Conservation (phyloP, 2,329 filamentous ascomycete genomes). For the Cercospora sp. region DNA sequence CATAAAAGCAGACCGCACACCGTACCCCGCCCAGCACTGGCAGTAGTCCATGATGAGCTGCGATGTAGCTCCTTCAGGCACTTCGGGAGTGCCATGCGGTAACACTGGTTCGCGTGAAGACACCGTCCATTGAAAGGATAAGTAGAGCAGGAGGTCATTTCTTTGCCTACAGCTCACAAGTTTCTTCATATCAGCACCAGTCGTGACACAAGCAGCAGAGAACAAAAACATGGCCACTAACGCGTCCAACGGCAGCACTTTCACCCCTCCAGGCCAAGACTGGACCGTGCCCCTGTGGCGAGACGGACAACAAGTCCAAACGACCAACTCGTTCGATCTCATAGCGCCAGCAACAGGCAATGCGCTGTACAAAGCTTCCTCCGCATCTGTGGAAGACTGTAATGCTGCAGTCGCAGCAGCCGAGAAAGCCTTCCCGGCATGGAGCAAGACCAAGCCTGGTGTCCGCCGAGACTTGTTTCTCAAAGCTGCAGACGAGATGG, state of each 20-base stretch:
- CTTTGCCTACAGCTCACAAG: neutral
- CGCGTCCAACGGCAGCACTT: neutral
- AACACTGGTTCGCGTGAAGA: neutral
- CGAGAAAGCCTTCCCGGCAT: slow-evolving; percentile 65
- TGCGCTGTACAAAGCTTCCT: slow-evolving; percentile 56
- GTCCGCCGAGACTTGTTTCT: slow-evolving; percentile 68
- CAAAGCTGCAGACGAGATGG: slow-evolving; percentile 64
- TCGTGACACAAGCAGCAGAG: neutral
- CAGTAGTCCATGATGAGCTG: neutral
- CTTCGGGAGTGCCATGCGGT: slow-evolving; percentile 1
- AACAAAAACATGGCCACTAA: slow-evolving; percentile 7
- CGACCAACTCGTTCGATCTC: slow-evolving; percentile 55
- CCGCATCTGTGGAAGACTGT: slow-evolving; percentile 57
- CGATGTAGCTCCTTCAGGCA: neutral
- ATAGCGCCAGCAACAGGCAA: slow-evolving; percentile 56
- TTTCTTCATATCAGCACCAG: neutral
- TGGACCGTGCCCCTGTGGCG: slow-evolving; percentile 45
- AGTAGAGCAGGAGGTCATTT: neutral
- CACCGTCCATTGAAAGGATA: neutral
- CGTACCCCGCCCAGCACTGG: neutral
- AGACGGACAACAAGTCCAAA: slow-evolving; percentile 48
- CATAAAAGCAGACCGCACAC: neutral
- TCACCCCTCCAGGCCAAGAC: slow-evolving; percentile 18
- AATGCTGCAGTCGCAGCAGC: slow-evolving; percentile 62
- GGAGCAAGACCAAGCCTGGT: slow-evolving; percentile 63